These are phyloP conservation scores for Stylosanthes scabra DNA, from an alignment of 331 rosid genomes.

Conservation along the genomic window DNA sequence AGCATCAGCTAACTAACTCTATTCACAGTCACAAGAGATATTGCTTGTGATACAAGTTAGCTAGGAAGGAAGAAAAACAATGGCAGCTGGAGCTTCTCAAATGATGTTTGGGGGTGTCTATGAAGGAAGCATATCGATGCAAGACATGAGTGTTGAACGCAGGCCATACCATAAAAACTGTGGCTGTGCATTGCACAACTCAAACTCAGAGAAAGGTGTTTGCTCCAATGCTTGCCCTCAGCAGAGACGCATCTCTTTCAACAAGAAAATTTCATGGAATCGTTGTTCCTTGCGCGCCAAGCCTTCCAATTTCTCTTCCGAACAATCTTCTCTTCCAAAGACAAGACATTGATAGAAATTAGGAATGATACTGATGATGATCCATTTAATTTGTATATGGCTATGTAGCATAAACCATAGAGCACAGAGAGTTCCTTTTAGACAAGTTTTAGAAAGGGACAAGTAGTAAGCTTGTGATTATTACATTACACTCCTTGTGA, in stretches of 20 bases:
- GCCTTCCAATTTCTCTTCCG: slow-evolving; percentile 30
- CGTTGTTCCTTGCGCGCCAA: slow-evolving; percentile 29
- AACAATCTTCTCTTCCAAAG: slow-evolving; percentile 18
- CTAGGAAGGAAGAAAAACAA: slow-evolving; percentile 28
- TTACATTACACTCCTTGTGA: no score
- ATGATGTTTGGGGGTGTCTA: slow-evolving; percentile 44
- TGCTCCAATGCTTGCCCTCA: slow-evolving; percentile 32
- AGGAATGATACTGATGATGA: neutral
- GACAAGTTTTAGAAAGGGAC: slow-evolving; percentile 2
- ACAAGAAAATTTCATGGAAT: slow-evolving; percentile 50
- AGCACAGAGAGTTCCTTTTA: neutral
- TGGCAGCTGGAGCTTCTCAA: slow-evolving; percentile 47
- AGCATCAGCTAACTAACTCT: neutral
- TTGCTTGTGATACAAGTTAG: neutral
- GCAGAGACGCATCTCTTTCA: slow-evolving; percentile 38
- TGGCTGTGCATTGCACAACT: slow-evolving; percentile 55
- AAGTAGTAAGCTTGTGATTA: neutral
- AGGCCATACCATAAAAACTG: slow-evolving; percentile 72
- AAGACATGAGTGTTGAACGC: slow-evolving; percentile 50
- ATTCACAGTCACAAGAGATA: no score
- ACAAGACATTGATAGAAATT: slow-evolving; percentile 16
- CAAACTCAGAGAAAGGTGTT: slow-evolving; percentile 1
- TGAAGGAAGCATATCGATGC: slow-evolving; percentile 57
- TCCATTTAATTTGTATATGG: neutral
- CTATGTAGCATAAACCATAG: slow-evolving; percentile 1